These are phyloP conservation scores for Boletales sp. DNA, from an alignment of 768 basidiomycete genomes.

Conservation along the genomic window DNA sequence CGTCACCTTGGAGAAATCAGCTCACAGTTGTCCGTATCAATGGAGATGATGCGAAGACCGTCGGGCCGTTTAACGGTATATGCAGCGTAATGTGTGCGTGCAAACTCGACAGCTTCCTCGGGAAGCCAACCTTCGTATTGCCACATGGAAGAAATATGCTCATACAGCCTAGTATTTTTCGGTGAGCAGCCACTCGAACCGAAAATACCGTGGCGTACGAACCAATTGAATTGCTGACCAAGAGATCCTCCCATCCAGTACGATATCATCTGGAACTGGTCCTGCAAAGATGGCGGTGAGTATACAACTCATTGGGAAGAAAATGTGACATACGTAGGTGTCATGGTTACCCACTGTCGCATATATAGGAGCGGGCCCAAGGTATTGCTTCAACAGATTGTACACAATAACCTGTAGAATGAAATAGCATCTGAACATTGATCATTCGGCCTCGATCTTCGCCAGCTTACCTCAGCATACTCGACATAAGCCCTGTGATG, in stretches of 20 bases:
- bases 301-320: not conserved
- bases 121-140: conserved; percentile 42
- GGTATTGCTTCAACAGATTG: conserved; percentile 54
- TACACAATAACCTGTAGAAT: conserved; percentile 50
- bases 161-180: conserved; percentile 39
- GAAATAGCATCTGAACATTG: not conserved
- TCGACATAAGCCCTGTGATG: conserved; percentile 46
- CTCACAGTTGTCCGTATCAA: conserved; percentile 48
- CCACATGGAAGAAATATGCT: conserved; percentile 44
- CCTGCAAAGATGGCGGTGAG: not conserved
- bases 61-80: conserved; percentile 42
- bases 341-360: conserved; percentile 77
- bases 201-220: not conserved
- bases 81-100: conserved; percentile 42
- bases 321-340: conserved; percentile 43
- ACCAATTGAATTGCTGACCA: conserved; percentile 41
- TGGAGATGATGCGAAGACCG: conserved; percentile 45
- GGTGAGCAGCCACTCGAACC: not conserved
- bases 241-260: conserved; percentile 33
- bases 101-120: conserved; percentile 30
- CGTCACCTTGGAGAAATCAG: conserved; percentile 5
- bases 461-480: conserved; percentile 55
- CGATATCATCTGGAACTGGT: conserved; percentile 34
- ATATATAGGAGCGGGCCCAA: conserved; percentile 63
- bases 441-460: not conserved